Base-by-base conservation (phyloP, 176 grass and related monocot genomes). In the Avena sativa region DNA sequence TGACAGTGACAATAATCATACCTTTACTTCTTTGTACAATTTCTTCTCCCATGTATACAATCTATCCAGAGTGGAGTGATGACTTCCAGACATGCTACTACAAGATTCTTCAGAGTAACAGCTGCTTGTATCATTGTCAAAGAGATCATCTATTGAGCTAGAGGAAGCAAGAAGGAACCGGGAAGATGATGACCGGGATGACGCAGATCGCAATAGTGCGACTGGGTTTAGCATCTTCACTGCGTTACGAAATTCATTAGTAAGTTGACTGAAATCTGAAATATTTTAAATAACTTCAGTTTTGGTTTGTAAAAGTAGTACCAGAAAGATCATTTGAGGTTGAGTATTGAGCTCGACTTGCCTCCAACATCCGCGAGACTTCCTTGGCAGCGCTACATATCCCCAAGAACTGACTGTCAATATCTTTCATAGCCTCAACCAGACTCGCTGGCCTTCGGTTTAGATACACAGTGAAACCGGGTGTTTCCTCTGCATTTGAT, bases 11-110 rank as follows among this genome's bases (percentile, higher is more conserved):
- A 74, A 71, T 64, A 30, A 48, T 38, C 57, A 26, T 92, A 99
- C 97, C 94, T 99, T 99, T 44, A 99, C 94, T 99, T 99, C 97
- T 71, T 94, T 83, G 87, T 96, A 99, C 71, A 99, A 83, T 86
- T 96, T 99, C 83, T 94, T 99, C 83, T 99, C 97, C 97, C 97
- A 99, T 88, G 86, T 83, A 83, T 96, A 96, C 68, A 99, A 56
- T 88, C 97, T 91, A 79, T 99, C 94, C 64, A 99, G 91, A 64
- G 94, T 99, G 78, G 97, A 96, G 60, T 93, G 89, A 79, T 99
- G 97, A 87, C 97, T 90, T 82, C 90, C 86, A 79, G 97, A 92
- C 83, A 89, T 83, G 8, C 83, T 83, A 48, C 89, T 92, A 43
- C 90, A 91, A 60, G 97, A 92, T 88, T 94, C 94, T 79, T 99